A percentile compares a stretch with the other conserved stretches of the same genome.
These are phyloP conservation scores for Epichloe sylvatica DNA, from an alignment of 2,329 filamentous ascomycete genomes.

Conservation along the genomic window DNA sequence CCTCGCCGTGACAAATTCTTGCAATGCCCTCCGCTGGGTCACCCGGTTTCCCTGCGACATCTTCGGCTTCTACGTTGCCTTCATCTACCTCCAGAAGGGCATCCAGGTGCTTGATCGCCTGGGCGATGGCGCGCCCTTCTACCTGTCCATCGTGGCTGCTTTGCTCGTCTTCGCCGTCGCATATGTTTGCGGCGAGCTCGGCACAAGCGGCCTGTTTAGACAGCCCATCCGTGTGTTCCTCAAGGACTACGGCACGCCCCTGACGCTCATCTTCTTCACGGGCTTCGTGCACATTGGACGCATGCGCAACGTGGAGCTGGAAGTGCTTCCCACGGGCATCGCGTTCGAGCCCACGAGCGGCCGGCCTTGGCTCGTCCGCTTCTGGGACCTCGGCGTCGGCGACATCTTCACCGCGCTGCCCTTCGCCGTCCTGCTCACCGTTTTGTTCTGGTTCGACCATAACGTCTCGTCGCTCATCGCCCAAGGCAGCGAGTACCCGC, in stretches of 20 bases:
- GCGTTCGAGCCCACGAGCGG: slow-evolving; percentile 67
- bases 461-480: slow-evolving; percentile 76
- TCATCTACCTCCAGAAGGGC: slow-evolving; percentile 83
- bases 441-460: slow-evolving; percentile 83
- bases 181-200: slow-evolving; percentile 60
- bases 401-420: slow-evolving; percentile 78
- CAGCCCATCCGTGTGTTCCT: slow-evolving; percentile 68
- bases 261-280: slow-evolving; percentile 76
- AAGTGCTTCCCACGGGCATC: slow-evolving; percentile 59
- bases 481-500: slow-evolving; percentile 69
- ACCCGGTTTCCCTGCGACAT: slow-evolving; percentile 88
- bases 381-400: slow-evolving; percentile 61
- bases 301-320: slow-evolving; percentile 57
- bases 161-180: slow-evolving; percentile 66
- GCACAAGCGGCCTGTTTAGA: slow-evolving; percentile 56
- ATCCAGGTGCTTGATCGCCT: slow-evolving; percentile 72
- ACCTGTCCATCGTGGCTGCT: slow-evolving; percentile 63
- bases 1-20: slow-evolving; percentile 70
- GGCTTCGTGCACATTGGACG: slow-evolving; percentile 78
- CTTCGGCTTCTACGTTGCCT: slow-evolving; percentile 86
- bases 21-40: slow-evolving; percentile 78
- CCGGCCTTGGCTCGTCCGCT: slow-evolving; percentile 63
- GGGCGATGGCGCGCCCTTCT: slow-evolving; percentile 53
- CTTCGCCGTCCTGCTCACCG: slow-evolving; percentile 68
- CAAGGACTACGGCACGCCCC: slow-evolving; percentile 77